Evolutionary conservation across 2,329 filamentous ascomycete genomes (phyloP).

Genomic region (Aspergillus spinulosporus): DNA sequence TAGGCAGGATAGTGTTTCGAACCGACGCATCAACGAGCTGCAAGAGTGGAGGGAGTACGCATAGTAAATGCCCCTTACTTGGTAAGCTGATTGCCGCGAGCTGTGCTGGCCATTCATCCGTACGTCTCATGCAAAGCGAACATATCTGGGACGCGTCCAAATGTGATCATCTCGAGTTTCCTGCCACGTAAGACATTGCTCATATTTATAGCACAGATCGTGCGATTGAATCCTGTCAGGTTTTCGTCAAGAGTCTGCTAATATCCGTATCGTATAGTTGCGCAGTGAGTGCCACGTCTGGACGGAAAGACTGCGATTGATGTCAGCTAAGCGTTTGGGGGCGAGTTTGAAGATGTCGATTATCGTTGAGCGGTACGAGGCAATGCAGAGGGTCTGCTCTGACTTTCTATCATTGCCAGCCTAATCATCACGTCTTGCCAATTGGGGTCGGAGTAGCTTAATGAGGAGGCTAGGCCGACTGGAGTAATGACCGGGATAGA

Average conservation of each 20-base stretch:
- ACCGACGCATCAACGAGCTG: background rate
- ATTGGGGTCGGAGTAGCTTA: background rate
- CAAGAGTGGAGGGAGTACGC: conserved; percentile 1
- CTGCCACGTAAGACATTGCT: background rate
- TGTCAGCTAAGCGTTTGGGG: background rate
- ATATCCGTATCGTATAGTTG: background rate
- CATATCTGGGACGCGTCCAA: background rate
- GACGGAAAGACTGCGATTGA: conserved; percentile 4
- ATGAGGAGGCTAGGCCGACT: no score
- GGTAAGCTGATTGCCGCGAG: background rate
- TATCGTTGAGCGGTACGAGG: conserved; percentile 6
- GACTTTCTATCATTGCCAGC: conserved; percentile 1
- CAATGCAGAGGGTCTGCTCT: conserved; percentile 5
- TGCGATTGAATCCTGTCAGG: background rate
- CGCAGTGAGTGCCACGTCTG: conserved; percentile 9
- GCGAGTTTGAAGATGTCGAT: background rate
- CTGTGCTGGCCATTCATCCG: background rate
- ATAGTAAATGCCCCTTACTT: background rate
- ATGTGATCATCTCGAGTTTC: background rate
- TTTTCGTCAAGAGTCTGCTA: background rate
- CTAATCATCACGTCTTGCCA: conserved; percentile 1
- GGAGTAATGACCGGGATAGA: background rate
- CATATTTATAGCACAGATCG: background rate
- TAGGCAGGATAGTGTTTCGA: conserved; percentile 5
- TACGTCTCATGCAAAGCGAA: background rate